Base-by-base conservation (phyloP, 495 filamentous ascomycete species). In the Diplogelasinospora grovesii region DNA sequence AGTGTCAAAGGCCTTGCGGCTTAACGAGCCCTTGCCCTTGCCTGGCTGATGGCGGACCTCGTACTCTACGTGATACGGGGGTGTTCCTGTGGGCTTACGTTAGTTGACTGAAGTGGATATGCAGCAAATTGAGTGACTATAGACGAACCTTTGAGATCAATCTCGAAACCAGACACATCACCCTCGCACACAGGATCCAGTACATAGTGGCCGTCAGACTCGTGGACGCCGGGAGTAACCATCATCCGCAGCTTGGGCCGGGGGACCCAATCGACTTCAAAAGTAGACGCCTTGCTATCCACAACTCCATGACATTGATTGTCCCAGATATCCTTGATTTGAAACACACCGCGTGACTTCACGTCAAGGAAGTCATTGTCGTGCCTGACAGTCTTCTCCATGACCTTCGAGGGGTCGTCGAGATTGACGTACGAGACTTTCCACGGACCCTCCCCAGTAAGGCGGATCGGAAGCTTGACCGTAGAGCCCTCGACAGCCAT, bases 141-240 rank as follows among this genome's bases (percentile, higher is more conserved):
- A 7, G 31, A 36, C 62, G 71, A 80, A 71, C 89, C 89, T 45
- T 72, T 73, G 44, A 98, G 73, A 15, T 72, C 65, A 34, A 97
- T 63, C 49, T 95, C 89, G 35, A 95, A 76, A 19, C 79, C 76
- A 53, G 95, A 90, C 45, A 90, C 83, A 35, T 96, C 90, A 13
- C 92, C 90, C 63, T 98, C 87, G 50, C 92, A 98, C 36, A 98
- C 79, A 46, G 84, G 79, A n/a, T 76, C 71, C 58, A 90, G 85
- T 43, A 78, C 54, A 53, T 69, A 87, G 40, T 64, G 71, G 25
- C 63, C 63, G 37, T 58, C 70, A 19, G 48, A 61, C 52, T 57
- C 31, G 14, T 53, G 63, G 9, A 88, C 64, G 20, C 74, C 64
- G 5, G 78, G 67, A 24, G 77, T 79, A 40, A 83, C 76, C 1